Conservation (phyloP, 768 basidiomycete species). For the Agrocybe praecox region DNA sequence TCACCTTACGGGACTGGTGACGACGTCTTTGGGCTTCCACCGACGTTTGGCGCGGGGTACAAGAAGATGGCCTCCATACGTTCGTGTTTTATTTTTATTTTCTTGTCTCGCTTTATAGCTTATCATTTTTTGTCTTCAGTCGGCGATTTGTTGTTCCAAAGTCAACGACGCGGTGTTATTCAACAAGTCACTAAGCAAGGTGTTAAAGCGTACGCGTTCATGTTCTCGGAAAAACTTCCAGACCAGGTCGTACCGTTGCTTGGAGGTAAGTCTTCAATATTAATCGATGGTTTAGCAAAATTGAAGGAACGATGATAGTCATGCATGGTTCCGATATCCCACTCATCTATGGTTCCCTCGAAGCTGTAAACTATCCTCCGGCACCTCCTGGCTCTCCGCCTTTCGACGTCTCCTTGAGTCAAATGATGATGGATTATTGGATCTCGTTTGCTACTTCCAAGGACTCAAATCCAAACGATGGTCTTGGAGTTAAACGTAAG, state of each 20-base stretch:
- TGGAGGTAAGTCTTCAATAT: background rate
- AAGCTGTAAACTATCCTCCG: background rate
- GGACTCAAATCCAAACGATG: conserved; percentile 34
- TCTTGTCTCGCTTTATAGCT: background rate
- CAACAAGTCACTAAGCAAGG: background rate
- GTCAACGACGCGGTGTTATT: background rate
- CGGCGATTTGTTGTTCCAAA: background rate
- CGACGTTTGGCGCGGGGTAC: background rate
- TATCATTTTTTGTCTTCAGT: background rate
- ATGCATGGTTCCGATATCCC: background rate
- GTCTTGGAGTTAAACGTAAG: conserved; percentile 27
- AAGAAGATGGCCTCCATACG: background rate
- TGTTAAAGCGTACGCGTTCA: background rate
- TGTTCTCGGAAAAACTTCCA: background rate
- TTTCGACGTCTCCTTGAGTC: conserved; percentile 18
- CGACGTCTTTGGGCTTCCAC: background rate
- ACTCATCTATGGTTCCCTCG: background rate
- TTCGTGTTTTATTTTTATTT: background rate
- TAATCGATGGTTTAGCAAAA: background rate
- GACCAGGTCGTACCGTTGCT: background rate
- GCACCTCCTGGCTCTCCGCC: background rate
- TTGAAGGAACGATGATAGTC: background rate
- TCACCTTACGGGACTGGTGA: background rate
- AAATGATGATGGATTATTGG: conserved; percentile 39
- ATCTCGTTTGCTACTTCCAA: conserved; percentile 36